These are phyloP conservation scores for Amoeboaphelidium protococcarum DNA, from an alignment of 371 early-diverging fungal species.

Conservation along the genomic window DNA sequence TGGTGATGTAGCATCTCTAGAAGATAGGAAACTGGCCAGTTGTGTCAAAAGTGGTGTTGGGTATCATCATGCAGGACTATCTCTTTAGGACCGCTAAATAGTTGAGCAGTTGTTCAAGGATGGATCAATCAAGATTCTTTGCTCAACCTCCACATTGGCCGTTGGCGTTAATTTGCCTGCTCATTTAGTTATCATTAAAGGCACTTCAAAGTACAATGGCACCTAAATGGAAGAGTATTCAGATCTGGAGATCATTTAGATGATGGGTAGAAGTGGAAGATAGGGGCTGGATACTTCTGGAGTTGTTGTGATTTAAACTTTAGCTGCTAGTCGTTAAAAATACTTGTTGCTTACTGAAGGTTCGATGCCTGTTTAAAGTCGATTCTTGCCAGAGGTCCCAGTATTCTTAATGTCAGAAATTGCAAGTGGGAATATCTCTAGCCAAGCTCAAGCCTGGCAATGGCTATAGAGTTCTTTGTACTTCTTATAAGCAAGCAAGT, in stretches of 20 bases:
- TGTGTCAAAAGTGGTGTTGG: constrained; percentile 81
- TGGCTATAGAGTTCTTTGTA: too few relatives aligned
- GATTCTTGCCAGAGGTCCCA: too few relatives aligned
- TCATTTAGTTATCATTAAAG: constrained; percentile 95
- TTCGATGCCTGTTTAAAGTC: too few relatives aligned
- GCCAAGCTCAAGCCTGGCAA: too few relatives aligned
- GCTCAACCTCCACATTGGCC: constrained; percentile 95
- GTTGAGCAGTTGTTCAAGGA: constrained; percentile 86
- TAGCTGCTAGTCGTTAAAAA: too few relatives aligned
- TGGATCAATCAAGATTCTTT: constrained; percentile 75
- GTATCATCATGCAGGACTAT: constrained; percentile 98
- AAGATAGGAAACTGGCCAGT: constrained; percentile 25
- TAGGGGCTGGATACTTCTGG: too few relatives aligned
- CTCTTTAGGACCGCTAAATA: constrained; percentile 62
- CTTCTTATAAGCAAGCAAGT: too few relatives aligned
- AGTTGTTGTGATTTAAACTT: too few relatives aligned
- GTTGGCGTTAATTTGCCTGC: constrained; percentile 99
- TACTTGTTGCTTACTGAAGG: too few relatives aligned
- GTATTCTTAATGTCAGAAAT: too few relatives aligned
- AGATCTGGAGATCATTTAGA: constrained; percentile 91
- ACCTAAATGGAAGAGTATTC: constrained; percentile 77
- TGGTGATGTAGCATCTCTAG: too few relatives aligned
- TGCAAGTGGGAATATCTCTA: too few relatives aligned
- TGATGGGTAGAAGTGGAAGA: constrained; percentile 98
- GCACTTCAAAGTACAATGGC: constrained; percentile 87